Conservation (phyloP, 768 basidiomycete species). For the Psilocybe subaeruginosa region DNA sequence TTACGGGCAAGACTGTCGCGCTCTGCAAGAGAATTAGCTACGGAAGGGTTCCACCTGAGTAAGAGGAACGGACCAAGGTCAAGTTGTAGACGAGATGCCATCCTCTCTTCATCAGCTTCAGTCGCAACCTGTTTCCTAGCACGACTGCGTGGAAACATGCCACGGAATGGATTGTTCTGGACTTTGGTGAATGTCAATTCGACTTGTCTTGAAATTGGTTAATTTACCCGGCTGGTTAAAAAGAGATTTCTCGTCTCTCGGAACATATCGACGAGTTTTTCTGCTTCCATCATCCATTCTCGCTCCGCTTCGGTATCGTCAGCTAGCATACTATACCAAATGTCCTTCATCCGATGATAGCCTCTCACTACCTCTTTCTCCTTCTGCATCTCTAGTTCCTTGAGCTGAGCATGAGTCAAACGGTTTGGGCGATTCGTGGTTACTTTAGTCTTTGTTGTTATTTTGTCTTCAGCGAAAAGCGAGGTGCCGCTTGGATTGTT, state of each 20-base stretch:
- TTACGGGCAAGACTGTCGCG: slow-evolving; percentile 59
- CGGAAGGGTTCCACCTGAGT: background rate
- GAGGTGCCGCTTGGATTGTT: slow-evolving; percentile 39
- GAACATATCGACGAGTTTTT: slow-evolving; percentile 87
- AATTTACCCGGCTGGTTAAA: slow-evolving; percentile 68
- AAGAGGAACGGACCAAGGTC: slow-evolving; percentile 57
- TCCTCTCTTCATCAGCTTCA: slow-evolving; percentile 69
- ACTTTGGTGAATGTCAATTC: background rate
- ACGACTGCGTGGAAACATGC: slow-evolving; percentile 63
- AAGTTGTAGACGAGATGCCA: slow-evolving; percentile 77
- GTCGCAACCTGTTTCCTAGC: slow-evolving; percentile 39
- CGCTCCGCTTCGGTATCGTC: slow-evolving; percentile 52
- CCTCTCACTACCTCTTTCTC: slow-evolving; percentile 66
- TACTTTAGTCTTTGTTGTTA: slow-evolving; percentile 35
- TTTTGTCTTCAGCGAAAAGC: slow-evolving; percentile 66
- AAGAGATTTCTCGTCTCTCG: slow-evolving; percentile 87
- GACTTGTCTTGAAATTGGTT: background rate
- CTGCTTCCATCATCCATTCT: slow-evolving; percentile 84
- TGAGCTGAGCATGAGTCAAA: slow-evolving; percentile 60
- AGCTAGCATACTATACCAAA: slow-evolving; percentile 60
- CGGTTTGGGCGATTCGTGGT: slow-evolving; percentile 42
- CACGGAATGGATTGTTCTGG: slow-evolving; percentile 55
- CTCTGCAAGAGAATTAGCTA: slow-evolving; percentile 42
- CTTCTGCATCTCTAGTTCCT: slow-evolving; percentile 64
- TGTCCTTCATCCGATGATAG: slow-evolving; percentile 60